phyloP scores from a whole-genome alignment of 345 rosid species.

The Lumnitzera racemosa region DNA sequence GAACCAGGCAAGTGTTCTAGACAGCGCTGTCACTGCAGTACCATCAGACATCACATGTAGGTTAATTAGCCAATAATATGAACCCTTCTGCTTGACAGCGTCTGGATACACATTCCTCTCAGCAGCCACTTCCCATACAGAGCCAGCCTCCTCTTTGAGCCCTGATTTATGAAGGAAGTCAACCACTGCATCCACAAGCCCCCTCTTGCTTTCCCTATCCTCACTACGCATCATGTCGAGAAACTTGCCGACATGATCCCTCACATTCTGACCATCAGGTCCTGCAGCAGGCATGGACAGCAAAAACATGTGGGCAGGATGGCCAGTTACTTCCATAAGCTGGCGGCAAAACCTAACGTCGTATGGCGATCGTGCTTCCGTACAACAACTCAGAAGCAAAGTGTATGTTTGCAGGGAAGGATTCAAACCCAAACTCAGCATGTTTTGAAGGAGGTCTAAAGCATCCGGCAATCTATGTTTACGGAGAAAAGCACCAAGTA shows the following conservation, averaged over 20 bases:
- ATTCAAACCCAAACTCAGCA: constrained; percentile 57
- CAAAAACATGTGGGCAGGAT: constrained; percentile 77
- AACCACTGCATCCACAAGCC: constrained; percentile 79
- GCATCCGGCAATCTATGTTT: constrained; percentile 65
- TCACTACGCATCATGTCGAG: constrained; percentile 88
- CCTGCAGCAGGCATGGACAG: constrained; percentile 71
- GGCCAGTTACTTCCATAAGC: constrained; percentile 76
- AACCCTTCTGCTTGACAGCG: constrained; percentile 66
- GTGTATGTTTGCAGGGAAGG: constrained; percentile 88
- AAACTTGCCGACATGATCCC: constrained; percentile 64
- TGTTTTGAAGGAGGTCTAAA: constrained; percentile 57
- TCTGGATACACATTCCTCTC: constrained; percentile 80
- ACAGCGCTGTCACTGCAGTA: constrained; percentile 75
- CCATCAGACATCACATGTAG: constrained; percentile 98
- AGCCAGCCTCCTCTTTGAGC: constrained; percentile 85
- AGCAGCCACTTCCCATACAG: constrained; percentile 91
- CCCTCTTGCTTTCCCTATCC: constrained; percentile 97
- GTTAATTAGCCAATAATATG: constrained; percentile 85
- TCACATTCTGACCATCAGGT: constrained; percentile 85
- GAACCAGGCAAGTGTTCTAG: constrained; percentile 88
- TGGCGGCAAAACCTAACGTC: constrained; percentile 70
- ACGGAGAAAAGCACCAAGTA: constrained; percentile 82
- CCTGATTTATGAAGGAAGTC: constrained; percentile 93
- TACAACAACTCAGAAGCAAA: constrained; percentile 80
- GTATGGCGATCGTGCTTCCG: constrained; percentile 57